Percentiles rank a stretch among this genome's conserved stretches.
phyloP scores from a whole-genome alignment of 2,329 filamentous ascomycete species.

The Thielaviopsis euricoi region DNA sequence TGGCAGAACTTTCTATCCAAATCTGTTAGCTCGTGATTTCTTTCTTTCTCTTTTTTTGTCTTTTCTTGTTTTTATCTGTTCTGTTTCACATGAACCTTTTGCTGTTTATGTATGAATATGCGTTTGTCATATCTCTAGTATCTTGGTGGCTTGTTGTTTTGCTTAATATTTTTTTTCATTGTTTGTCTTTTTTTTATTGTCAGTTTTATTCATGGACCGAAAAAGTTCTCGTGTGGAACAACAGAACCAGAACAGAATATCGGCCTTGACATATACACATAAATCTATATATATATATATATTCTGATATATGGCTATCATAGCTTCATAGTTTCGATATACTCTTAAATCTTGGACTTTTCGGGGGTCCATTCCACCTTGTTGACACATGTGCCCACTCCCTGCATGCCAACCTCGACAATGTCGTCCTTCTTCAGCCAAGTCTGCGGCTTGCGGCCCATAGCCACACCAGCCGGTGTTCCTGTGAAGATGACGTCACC shows the following conservation, averaged over 20 bases:
- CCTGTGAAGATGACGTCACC: conserved; percentile 53
- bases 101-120: not conserved
- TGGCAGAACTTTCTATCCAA: conserved; percentile 32
- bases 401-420: conserved; percentile 51
- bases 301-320: not conserved
- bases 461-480: conserved; percentile 54
- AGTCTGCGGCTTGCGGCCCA: conserved; percentile 47
- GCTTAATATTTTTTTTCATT: too few relatives aligned
- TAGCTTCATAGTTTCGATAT: too few relatives aligned
- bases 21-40: not conserved
- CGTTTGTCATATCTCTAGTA: not conserved
- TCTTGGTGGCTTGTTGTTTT: not conserved
- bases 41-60: not conserved
- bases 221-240: too few relatives aligned
- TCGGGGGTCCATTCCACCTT: conserved; percentile 20
- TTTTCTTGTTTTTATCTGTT: not conserved
- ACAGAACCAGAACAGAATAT: too few relatives aligned
- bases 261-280: too few relatives aligned
- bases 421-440: conserved; percentile 57
- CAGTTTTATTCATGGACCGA: not conserved
- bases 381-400: conserved; percentile 44
- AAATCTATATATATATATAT: not conserved
- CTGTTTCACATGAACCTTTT: too few relatives aligned
- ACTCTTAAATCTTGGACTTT: conserved; percentile 16
- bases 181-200: not conserved